Base-by-base conservation (phyloP, 1,284 basidiomycete genomes). In the Sanghuangporus weigelae region DNA sequence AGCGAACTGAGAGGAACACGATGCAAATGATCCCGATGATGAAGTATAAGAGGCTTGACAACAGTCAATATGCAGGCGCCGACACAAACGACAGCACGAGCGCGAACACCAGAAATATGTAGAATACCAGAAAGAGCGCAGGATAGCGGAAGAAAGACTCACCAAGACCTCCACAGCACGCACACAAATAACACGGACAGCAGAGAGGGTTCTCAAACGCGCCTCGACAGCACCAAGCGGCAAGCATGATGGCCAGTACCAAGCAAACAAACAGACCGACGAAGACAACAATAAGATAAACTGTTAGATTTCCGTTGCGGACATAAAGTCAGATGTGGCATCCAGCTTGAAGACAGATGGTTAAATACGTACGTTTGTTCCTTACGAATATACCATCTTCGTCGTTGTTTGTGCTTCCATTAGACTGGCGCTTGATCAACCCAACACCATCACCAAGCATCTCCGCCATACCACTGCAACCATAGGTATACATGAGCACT, bases 261-360 rank as follows among this genome's bases (percentile, higher is more conserved):
- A 91, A 80, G 59, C 88, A 88, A 46, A 91, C 82, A 74, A 91
- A 91, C 58, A 89, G 79, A 84, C 78, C 59, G 81, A 79, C 67
- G 38, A 66, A 36, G 7, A 63, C 46, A 19, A 66, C 59, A 14
- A 66, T 66, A 6, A 66, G 53, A 48, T 66, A 66, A 21, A 66
- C 81, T 81, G 40, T 77, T 74, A 66, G 75, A 72, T 36, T 26
- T 21, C 14, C 44, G 12, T 53, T 23, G n/a, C 16, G 16, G n/a
- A 12, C 44, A 50, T 59, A 16, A 11, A 56, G 21, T 50, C 48
- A 19, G 19, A 3, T 11, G 16, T 50, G 16, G 7, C 36, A 61
- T 44, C n/a, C 4, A 35, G 26, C 12, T 19, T 35, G 38, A 16
- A 31, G 14, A 19, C 8, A 35, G 0, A 57, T 8, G 44, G 2